phyloP scores from a whole-genome alignment of 495 filamentous ascomycete genomes.

The Parathielavia appendiculata region DNA sequence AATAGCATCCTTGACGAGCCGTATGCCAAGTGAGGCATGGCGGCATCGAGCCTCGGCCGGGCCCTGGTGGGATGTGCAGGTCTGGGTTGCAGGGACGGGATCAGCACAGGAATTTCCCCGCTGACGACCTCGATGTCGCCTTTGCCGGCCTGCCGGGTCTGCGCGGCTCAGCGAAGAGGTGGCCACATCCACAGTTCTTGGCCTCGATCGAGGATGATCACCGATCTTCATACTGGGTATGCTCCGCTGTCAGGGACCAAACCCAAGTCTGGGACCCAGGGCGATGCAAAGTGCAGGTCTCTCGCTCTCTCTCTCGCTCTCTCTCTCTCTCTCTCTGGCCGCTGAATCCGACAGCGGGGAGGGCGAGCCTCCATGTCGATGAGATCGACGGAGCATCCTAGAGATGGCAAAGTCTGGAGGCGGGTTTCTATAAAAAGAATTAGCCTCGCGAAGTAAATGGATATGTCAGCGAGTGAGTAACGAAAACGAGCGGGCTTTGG shows the following conservation, averaged over 20 bases:
- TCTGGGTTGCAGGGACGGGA: slow-evolving; percentile 4
- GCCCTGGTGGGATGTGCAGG: slow-evolving; percentile 3
- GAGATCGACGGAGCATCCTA: slow-evolving; percentile 15
- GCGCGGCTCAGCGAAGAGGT: background rate
- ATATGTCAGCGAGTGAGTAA: slow-evolving; percentile 12
- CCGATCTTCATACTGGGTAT: background rate
- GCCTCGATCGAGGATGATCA: background rate
- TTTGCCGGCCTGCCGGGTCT: slow-evolving; percentile 20
- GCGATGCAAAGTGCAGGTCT: slow-evolving; percentile 12
- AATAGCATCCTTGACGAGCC: slow-evolving; percentile 33
- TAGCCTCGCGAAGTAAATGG: slow-evolving; percentile 15
- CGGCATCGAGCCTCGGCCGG: slow-evolving; percentile 5
- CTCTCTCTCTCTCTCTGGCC: slow-evolving; percentile 6
- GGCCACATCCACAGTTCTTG: background rate
- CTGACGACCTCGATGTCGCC: background rate
- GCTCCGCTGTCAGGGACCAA: slow-evolving; percentile 6
- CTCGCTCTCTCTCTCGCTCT: background rate
- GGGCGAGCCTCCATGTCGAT: slow-evolving; percentile 24
- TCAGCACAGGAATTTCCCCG: slow-evolving; percentile 14
- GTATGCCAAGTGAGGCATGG: background rate
- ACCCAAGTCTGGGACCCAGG: slow-evolving; percentile 15
- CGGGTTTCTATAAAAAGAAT: slow-evolving; percentile 43
- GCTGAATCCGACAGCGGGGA: slow-evolving; percentile 17
- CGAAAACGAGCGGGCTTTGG: slow-evolving; percentile 12
- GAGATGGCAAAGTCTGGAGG: slow-evolving; percentile 15